phyloP scores from a whole-genome alignment of 1,139 yeast genomes.

The Yamadazyma taylorii region DNA sequence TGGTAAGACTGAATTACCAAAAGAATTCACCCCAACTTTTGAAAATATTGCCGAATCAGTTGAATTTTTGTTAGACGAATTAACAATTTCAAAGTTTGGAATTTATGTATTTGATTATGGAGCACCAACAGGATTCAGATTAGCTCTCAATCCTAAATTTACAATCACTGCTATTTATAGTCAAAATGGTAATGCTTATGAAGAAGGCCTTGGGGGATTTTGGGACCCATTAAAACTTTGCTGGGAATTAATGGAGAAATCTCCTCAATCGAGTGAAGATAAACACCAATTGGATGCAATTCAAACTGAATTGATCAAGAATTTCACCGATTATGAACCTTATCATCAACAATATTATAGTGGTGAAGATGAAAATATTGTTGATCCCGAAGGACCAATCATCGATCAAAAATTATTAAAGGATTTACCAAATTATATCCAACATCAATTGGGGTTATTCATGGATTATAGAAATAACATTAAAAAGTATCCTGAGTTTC shows the following conservation, averaged over 20 bases:
- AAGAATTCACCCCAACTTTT: conserved; percentile 27
- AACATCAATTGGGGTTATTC: conserved; percentile 33
- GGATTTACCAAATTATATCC: conserved; percentile 22
- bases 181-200: conserved; percentile 48
- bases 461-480: conserved; percentile 36
- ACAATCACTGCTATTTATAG: conserved; percentile 29
- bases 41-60: conserved; percentile 31
- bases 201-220: conserved; percentile 35
- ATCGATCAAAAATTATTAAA: conserved; percentile 28
- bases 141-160: conserved; percentile 31
- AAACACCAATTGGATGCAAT: conserved; percentile 6
- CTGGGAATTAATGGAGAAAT: conserved; percentile 25
- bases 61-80: conserved; percentile 26
- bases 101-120: conserved; percentile 46
- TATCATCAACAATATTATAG: conserved; percentile 27
- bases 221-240: conserved; percentile 35
- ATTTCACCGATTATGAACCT: conserved; percentile 16
- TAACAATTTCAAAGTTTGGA: conserved; percentile 24
- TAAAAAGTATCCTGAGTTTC: conserved; percentile 35
- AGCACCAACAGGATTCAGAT: conserved; percentile 39
- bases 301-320: conserved; percentile 17
- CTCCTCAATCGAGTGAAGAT: conserved; percentile 12
- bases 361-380: conserved; percentile 24
- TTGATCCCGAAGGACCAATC: conserved; percentile 33
- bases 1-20: conserved; percentile 36